Evolutionary conservation across 1,284 basidiomycete genomes (phyloP).

Genomic region (Takashimella tepidaria): DNA sequence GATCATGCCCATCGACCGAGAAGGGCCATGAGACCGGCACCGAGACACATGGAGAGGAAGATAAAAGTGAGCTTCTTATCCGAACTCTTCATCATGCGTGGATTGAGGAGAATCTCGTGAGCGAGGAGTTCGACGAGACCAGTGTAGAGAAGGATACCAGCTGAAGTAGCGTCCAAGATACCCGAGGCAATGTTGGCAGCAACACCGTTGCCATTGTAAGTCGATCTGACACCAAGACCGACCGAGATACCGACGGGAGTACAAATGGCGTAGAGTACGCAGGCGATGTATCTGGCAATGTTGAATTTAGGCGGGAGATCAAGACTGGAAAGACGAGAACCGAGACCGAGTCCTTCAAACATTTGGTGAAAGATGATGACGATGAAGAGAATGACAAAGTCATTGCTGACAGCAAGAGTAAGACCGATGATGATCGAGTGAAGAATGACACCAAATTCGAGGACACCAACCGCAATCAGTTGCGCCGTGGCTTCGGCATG

Average conservation of each 20-base stretch:
- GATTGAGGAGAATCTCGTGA: slow-evolving; percentile 86
- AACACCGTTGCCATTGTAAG: slow-evolving; percentile 73
- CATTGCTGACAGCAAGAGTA: slow-evolving; percentile 77
- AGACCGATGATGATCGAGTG: slow-evolving; percentile 86
- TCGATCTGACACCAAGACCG: slow-evolving; percentile 73
- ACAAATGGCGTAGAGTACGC: slow-evolving; percentile 66
- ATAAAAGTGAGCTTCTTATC: slow-evolving; percentile 63
- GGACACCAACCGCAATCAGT: slow-evolving; percentile 57
- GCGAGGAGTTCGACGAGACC: slow-evolving; percentile 84
- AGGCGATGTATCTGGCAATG: slow-evolving; percentile 63
- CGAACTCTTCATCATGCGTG: slow-evolving; percentile 67
- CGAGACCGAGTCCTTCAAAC: slow-evolving; percentile 87
- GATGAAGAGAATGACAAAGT: slow-evolving; percentile 80
- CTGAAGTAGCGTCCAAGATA: slow-evolving; percentile 74
- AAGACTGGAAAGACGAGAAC: slow-evolving; percentile 69
- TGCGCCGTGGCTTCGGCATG: slow-evolving; percentile 56
- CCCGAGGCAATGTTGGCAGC: slow-evolving; percentile 76
- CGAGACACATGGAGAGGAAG: slow-evolving; percentile 65
- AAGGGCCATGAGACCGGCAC: slow-evolving; percentile 76
- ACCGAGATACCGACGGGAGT: slow-evolving; percentile 63
- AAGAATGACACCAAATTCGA: slow-evolving; percentile 79
- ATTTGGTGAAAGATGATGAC: slow-evolving; percentile 88
- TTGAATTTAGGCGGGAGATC: slow-evolving; percentile 57
- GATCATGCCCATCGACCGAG: slow-evolving; percentile 74
- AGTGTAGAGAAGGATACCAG: slow-evolving; percentile 87